These are phyloP conservation scores for Rhodotorula graminis DNA, from an alignment of 768 basidiomycete genomes.

Conservation along the genomic window DNA sequence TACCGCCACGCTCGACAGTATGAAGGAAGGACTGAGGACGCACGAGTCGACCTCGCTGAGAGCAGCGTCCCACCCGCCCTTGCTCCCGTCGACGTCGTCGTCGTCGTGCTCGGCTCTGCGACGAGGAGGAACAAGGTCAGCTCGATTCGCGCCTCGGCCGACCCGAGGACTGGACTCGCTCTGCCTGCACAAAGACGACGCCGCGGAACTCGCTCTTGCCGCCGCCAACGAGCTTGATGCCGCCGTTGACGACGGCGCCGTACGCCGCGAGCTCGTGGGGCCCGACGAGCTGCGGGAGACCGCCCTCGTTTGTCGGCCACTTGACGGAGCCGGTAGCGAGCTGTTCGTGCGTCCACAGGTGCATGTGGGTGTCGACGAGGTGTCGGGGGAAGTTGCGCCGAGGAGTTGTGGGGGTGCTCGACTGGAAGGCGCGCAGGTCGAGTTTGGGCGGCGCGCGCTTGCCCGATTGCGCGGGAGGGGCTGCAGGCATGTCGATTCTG, in stretches of 20 bases:
- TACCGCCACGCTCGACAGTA: too few relatives aligned
- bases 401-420: neutral
- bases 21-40: too few relatives aligned
- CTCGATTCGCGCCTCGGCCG: too few relatives aligned
- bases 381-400: neutral
- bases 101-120: constrained; percentile 20
- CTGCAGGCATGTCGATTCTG: neutral
- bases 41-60: constrained; percentile 29
- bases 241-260: neutral
- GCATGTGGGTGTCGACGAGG: constrained; percentile 16
- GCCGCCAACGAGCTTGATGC: neutral
- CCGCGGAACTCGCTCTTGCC: constrained; percentile 5
- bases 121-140: neutral
- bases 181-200: constrained; percentile 27
- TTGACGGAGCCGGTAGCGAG: neutral
- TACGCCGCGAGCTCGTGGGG: constrained; percentile 19
- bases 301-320: neutral
- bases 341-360: constrained; percentile 12
- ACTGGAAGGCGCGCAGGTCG: constrained; percentile 20
- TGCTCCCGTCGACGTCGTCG: constrained; percentile 9
- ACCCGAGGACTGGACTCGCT: constrained; percentile 8
- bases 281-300: constrained; percentile 2
- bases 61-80: constrained; percentile 32
- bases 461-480: neutral
- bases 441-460: constrained; percentile 26